Conservation (phyloP, 495 filamentous ascomycete genomes). For the Hypoxylon perforatum region DNA sequence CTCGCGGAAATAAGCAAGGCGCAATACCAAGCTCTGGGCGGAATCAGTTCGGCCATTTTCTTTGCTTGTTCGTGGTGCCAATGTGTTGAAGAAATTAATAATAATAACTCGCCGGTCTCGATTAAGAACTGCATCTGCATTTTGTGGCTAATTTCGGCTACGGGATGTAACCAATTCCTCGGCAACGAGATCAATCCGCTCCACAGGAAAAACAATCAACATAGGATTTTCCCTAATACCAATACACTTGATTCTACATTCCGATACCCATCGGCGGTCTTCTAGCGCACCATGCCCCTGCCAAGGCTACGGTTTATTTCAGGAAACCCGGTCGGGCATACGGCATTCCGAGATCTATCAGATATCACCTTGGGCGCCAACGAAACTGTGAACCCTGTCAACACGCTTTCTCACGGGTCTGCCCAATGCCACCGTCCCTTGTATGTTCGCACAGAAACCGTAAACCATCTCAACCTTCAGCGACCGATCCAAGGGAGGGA, state of each 20-base stretch:
- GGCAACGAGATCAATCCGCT: conserved; percentile 8
- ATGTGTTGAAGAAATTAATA: neutral
- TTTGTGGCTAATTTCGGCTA: neutral
- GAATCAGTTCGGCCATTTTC: neutral
- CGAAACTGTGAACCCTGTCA: conserved; percentile 34
- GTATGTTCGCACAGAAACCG: conserved; percentile 18
- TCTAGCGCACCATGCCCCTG: conserved; percentile 12
- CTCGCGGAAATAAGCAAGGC: conserved; percentile 21
- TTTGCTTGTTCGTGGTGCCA: neutral
- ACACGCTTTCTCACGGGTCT: conserved; percentile 30
- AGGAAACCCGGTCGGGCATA: conserved; percentile 26
- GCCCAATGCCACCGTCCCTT: conserved; percentile 35
- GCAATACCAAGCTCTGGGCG: neutral
- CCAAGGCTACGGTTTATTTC: conserved; percentile 21
- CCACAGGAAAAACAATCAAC: neutral
- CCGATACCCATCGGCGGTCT: conserved; percentile 2
- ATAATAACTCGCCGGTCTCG: too few relatives aligned
- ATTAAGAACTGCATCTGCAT: neutral
- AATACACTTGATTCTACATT: neutral
- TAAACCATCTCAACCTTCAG: conserved; percentile 13
- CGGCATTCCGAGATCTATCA: conserved; percentile 37
- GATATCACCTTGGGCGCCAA: conserved; percentile 42
- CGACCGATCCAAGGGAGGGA: conserved; percentile 27
- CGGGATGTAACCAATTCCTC: conserved; percentile 6
- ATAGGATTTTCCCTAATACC: conserved; percentile 8